Conservation (phyloP, 129 eudicot species). For the Silybum marianum region DNA sequence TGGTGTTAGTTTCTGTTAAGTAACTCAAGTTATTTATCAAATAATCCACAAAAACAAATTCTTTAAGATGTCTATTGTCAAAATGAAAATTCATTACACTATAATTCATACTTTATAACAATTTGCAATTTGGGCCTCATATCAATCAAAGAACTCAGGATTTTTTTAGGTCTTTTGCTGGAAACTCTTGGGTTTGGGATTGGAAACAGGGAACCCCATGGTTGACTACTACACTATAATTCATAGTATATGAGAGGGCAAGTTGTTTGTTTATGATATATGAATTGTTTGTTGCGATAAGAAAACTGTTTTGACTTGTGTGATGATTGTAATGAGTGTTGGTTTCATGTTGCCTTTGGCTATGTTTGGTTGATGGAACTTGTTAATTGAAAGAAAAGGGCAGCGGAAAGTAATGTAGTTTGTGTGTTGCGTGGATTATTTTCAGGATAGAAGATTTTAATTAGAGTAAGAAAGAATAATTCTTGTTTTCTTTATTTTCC, state of each 20-base stretch:
- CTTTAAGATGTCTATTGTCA: not conserved
- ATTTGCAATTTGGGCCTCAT: slow-evolving; percentile 9
- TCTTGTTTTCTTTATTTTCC: not conserved
- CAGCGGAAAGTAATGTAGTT: slow-evolving; percentile 12
- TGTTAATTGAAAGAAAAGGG: slow-evolving; percentile 15
- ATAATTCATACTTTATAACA: not conserved
- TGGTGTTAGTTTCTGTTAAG: not conserved
- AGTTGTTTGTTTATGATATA: not conserved
- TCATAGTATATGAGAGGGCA: not conserved
- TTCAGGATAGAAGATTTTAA: slow-evolving; percentile 18
- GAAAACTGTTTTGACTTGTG: not conserved
- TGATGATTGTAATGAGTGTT: slow-evolving; percentile 5
- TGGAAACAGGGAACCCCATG: not conserved
- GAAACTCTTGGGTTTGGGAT: not conserved
- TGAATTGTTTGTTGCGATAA: not conserved
- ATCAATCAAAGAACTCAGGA: not conserved
- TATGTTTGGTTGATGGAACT: slow-evolving; percentile 10
- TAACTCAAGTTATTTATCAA: not conserved
- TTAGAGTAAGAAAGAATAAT: slow-evolving; percentile 21
- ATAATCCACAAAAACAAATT: not conserved
- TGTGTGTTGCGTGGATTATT: not conserved
- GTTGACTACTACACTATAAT: slow-evolving; percentile 1
- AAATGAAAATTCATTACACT: not conserved
- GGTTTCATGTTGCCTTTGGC: not conserved
- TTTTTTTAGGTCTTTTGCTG: not conserved